These are phyloP conservation scores for Pythium dissotocum DNA, from an alignment of 352 stramenopile genomes.

Conservation along the genomic window DNA sequence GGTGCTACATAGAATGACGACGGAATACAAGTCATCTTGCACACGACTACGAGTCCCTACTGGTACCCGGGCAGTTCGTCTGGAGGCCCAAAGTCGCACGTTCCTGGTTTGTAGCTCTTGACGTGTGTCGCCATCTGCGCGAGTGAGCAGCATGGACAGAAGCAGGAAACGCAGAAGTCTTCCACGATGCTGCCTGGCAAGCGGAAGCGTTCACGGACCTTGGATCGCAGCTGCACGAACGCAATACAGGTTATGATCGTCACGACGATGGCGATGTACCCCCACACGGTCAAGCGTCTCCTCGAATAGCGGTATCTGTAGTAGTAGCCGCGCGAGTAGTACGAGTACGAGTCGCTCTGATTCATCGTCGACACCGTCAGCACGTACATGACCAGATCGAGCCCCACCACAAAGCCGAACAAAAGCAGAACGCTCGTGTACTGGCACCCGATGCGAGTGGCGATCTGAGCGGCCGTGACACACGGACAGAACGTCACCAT, in stretches of 20 bases:
- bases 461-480: slow-evolving; percentile 23
- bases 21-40: too few species aligned
- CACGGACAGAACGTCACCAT: slow-evolving; percentile 28
- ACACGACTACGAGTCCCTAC: too few species aligned
- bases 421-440: slow-evolving; percentile 10
- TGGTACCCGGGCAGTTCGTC: neutral
- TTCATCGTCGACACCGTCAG: neutral
- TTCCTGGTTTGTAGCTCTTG: slow-evolving; percentile 6
- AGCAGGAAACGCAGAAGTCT: too few species aligned
- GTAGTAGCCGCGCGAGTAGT: neutral
- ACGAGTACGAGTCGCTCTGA: neutral
- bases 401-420: neutral
- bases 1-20: too few species aligned
- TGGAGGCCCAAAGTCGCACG: neutral
- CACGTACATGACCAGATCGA: neutral
- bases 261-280: neutral
- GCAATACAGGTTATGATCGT: neutral
- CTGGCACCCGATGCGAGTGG: slow-evolving; percentile 12
- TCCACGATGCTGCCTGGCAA: too few species aligned
- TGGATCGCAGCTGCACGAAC: too few species aligned
- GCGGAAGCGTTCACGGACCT: too few species aligned
- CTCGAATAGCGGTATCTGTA: neutral
- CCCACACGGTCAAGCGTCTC: neutral
- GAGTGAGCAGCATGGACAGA: too few species aligned
- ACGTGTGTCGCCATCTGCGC: slow-evolving; percentile 13